These are phyloP conservation scores for Pichia sp. DNA, from an alignment of 1,139 yeast genomes.

Conservation along the genomic window DNA sequence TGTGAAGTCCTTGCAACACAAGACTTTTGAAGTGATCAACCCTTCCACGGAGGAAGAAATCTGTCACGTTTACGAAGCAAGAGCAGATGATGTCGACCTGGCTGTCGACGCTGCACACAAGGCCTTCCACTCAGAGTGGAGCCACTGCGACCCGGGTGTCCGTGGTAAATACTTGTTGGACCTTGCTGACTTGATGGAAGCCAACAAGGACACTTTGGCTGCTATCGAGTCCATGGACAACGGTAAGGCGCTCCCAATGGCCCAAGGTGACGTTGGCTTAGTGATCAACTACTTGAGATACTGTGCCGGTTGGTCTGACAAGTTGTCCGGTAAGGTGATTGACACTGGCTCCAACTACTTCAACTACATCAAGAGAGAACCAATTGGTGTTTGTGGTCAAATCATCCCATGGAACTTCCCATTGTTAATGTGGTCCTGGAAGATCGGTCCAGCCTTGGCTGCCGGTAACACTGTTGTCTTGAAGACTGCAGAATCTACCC, in stretches of 20 bases:
- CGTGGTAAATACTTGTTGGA: conserved; percentile 52
- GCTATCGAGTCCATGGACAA: conserved; percentile 73
- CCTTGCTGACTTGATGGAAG: conserved; percentile 57
- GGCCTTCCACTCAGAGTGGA: conserved; percentile 50
- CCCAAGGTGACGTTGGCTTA: conserved; percentile 51
- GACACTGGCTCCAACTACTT: conserved; percentile 58
- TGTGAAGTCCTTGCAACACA: conserved; percentile 57
- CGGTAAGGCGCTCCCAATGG: conserved; percentile 57
- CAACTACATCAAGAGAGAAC: conserved; percentile 64
- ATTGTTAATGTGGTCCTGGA: conserved; percentile 75
- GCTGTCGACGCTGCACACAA: conserved; percentile 60
- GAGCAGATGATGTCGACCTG: conserved; percentile 56
- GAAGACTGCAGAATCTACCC: conserved; percentile 77
- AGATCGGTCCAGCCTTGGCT: conserved; percentile 75
- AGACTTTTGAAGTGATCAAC: conserved; percentile 56
- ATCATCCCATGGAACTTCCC: conserved; percentile 94
- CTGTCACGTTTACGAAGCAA: conserved; percentile 56
- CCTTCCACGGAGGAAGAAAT: conserved; percentile 62
- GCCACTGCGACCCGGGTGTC: conserved; percentile 41
- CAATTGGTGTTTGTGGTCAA: conserved; percentile 84
- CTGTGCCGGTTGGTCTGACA: conserved; percentile 72
- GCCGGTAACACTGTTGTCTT: conserved; percentile 73
- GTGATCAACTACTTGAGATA: conserved; percentile 54
- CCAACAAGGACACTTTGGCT: conserved; percentile 52
- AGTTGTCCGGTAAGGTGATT: conserved; percentile 57